Evolutionary conservation across 768 basidiomycete species (phyloP), one percentile per base, ranked within the genome.

Genomic region (Leucogyrophana mollusca): DNA sequence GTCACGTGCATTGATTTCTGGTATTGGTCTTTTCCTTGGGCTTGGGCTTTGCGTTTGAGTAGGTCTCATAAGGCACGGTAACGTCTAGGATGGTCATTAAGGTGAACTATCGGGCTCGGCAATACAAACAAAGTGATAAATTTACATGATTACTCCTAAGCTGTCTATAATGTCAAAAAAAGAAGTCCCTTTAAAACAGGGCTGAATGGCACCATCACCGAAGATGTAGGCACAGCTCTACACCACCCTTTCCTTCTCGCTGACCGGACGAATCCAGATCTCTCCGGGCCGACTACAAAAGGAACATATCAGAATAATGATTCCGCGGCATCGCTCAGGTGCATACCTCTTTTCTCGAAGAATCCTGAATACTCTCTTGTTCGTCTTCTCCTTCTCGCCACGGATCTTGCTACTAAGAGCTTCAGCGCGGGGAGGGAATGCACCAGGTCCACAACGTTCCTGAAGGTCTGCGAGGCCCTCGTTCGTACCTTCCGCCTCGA

Each of bases 401-500:
- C 67, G 59, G 40, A 58, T 59, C 59, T 68, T 55, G 64, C 65
- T 56, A 4, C 51, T 53, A 0, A 66, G 44, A 0, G 65, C 69
- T 37, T 71, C 66, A 8, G 76, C 74, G 34, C 83, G 69, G 0
- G 81, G 80, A 23, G 87, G 83, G 58, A 87, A 87, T 9, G 73
- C 80, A 0, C 80, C 79, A 7, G 76, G 76, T 1, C 85, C 79
- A 64, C 89, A 90, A 4, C 90, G 77, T 40, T 73, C 76, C 53
- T 86, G 85, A 50, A 94, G 71, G 64, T 92, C 91, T 16, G 77
- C 80, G 20, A 91, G 74, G 9, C 86, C 82, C 57, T 94, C 91
- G 59, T 91, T 87, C 34, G 91, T 93, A 32, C 90, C 90, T 60
- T 92, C 89, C 9, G 87, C 82, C 70, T 94, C 90, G 20, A 94